A percentile compares a stretch with the other conserved stretches of the same genome.
These are phyloP conservation scores for Rhizophagus prolifer DNA, from an alignment of 192 early-diverging fungal species.

Conservation along the genomic window DNA sequence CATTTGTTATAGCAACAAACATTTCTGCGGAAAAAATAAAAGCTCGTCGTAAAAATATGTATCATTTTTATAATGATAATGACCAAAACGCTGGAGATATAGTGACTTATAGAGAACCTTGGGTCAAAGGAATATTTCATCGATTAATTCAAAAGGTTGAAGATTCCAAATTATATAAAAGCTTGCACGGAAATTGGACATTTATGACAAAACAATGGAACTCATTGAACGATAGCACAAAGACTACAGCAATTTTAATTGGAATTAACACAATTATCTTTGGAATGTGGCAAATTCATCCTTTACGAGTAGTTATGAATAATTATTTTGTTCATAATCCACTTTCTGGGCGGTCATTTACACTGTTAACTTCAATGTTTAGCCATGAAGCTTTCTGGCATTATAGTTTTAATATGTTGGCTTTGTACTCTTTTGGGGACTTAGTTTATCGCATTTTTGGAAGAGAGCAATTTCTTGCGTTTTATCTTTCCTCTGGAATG, in stretches of 20 bases:
- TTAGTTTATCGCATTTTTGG: constrained; percentile 53
- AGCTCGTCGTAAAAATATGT: constrained; percentile 33
- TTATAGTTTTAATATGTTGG: constrained; percentile 80
- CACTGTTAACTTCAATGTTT: constrained; percentile 77
- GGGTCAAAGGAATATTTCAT: constrained; percentile 33
- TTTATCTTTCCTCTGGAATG: constrained; percentile 75
- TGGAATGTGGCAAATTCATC: constrained; percentile 68
- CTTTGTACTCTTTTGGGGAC: constrained; percentile 65
- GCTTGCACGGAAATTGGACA: constrained; percentile 37
- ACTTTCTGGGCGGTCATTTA: constrained; percentile 61
- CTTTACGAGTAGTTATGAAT: constrained; percentile 67
- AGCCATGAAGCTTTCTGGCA: constrained; percentile 75
- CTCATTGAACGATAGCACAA: constrained; percentile 33
- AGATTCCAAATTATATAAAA: constrained; percentile 37
- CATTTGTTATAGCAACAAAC: constrained; percentile 42
- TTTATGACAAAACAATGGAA: constrained; percentile 37
- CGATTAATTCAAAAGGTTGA: constrained; percentile 37
- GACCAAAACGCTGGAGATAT: constrained; percentile 33
- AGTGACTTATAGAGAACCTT: constrained; percentile 26
- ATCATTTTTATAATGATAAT: constrained; percentile 33
- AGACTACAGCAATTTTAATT: constrained; percentile 51
- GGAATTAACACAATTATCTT: constrained; percentile 76
- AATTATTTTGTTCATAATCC: constrained; percentile 81
- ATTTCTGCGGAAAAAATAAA: constrained; percentile 37
- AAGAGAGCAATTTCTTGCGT: constrained; percentile 70